These are phyloP conservation scores for Diaporthe longicolla DNA, from an alignment of 2,329 filamentous ascomycete genomes.

Conservation along the genomic window DNA sequence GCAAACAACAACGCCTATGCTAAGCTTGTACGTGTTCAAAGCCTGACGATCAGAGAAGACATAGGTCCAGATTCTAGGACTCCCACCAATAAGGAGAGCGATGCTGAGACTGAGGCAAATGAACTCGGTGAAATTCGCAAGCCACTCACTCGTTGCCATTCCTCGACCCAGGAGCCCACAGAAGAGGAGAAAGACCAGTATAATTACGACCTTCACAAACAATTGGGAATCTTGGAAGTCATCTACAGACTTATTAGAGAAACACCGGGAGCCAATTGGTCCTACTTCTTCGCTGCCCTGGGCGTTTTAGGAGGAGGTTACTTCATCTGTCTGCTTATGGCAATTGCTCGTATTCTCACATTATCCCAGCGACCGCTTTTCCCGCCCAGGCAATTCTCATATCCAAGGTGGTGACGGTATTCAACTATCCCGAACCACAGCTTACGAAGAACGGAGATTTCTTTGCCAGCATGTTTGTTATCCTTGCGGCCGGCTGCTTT, in stretches of 20 bases:
- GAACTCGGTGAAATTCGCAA: background rate
- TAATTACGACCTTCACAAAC: background rate
- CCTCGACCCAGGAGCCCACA: background rate
- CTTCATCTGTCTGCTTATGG: background rate
- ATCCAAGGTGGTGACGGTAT: background rate
- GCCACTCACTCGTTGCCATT: background rate
- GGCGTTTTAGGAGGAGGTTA: conserved; percentile 12
- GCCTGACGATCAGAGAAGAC: conserved; percentile 39
- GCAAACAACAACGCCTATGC: conserved; percentile 45
- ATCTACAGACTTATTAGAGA: conserved; percentile 1
- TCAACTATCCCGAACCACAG: background rate
- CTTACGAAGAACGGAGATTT: background rate
- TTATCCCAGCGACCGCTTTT: background rate
- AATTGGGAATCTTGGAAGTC: background rate
- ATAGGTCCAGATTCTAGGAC: background rate
- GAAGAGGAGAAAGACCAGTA: background rate
- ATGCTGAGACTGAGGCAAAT: background rate
- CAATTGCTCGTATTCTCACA: background rate
- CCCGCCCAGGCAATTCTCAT: conserved; percentile 11
- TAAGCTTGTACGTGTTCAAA: conserved; percentile 44
- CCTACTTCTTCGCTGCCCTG: background rate
- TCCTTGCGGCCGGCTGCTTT: background rate
- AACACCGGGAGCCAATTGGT: background rate
- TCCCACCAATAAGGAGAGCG: conserved; percentile 35
- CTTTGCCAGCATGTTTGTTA: background rate